These are phyloP conservation scores for Solanum habrochaites DNA, from an alignment of 257 asterid species.

Conservation along the genomic window DNA sequence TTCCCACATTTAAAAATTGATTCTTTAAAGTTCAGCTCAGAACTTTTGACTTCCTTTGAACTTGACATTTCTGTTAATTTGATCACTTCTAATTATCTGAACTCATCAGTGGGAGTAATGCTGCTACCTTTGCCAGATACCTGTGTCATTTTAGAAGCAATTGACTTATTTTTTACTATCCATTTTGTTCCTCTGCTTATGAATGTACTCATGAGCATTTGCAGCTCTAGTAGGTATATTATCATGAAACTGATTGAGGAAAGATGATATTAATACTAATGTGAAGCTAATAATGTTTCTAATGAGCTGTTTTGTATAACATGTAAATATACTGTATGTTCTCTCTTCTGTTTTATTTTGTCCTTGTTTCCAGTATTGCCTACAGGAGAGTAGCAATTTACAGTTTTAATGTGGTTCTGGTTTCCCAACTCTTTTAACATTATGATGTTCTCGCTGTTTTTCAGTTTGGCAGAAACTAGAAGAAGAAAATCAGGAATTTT, in stretches of 20 bases:
- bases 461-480: constrained; percentile 92
- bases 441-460: constrained; percentile 7
- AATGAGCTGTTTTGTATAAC: too few species aligned
- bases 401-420: not conserved
- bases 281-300: too few species aligned
- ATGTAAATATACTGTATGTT: too few species aligned
- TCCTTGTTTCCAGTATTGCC: not conserved
- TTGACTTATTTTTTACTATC: not conserved
- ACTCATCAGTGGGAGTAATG: not conserved
- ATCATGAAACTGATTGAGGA: too few species aligned
- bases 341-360: not conserved
- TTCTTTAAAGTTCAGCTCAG: not conserved
- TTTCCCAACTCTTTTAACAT: not conserved
- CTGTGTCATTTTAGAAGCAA: not conserved
- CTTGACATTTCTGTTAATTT: not conserved
- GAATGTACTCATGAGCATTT: not conserved
- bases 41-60: not conserved
- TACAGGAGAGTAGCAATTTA: not conserved
- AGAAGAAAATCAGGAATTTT: constrained; percentile 66
- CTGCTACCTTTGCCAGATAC: not conserved
- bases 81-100: not conserved
- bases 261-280: too few species aligned
- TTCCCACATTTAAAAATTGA: not conserved
- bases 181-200: not conserved
- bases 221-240: not conserved